phyloP scores from a whole-genome alignment of 352 stramenopile genomes.

The Saprolegnia parasitica region DNA sequence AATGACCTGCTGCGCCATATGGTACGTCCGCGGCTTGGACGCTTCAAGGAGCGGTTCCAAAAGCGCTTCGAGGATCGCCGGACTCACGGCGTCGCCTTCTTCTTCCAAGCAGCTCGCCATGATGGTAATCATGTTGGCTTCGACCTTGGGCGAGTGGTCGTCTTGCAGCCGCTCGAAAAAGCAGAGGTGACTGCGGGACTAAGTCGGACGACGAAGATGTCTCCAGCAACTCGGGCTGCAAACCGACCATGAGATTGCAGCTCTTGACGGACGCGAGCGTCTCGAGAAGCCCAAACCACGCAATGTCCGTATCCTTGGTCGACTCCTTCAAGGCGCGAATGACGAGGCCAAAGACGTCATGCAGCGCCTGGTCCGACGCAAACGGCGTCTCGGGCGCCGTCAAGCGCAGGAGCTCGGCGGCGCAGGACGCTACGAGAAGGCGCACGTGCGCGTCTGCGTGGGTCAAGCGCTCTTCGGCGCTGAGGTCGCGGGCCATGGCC shows the following conservation, averaged over 20 bases:
- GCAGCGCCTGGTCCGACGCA: conserved; percentile 55
- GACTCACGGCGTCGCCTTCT: conserved; percentile 56
- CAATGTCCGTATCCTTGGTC: conserved; percentile 26
- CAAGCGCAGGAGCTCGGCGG: conserved; percentile 67
- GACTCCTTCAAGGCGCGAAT: conserved; percentile 31
- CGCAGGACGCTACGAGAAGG: conserved; percentile 60
- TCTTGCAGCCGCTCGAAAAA: conserved; percentile 62
- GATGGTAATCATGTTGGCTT: conserved; percentile 69
- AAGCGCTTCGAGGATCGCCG: conserved; percentile 19
- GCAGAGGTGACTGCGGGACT: conserved; percentile 71
- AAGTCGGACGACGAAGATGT: conserved; percentile 30
- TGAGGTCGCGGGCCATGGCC: conserved; percentile 19
- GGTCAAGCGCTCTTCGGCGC: conserved; percentile 30
- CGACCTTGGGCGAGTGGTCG: conserved; percentile 61
- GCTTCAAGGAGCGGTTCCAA: conserved; percentile 54
- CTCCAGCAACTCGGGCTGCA: conserved; percentile 30
- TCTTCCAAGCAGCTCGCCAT: conserved; percentile 75
- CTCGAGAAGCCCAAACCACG: conserved; percentile 45
- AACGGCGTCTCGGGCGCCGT: conserved; percentile 63
- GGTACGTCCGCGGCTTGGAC: conserved; percentile 34
- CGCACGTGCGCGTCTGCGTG: conserved; percentile 50
- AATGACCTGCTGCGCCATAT: conserved; percentile 72
- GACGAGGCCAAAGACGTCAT: conserved; percentile 67
- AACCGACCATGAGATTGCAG: conserved; percentile 46
- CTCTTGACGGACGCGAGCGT: conserved; percentile 57